Conservation (phyloP, 2,329 filamentous ascomycete species). For the Colletotrichum truncatum region DNA sequence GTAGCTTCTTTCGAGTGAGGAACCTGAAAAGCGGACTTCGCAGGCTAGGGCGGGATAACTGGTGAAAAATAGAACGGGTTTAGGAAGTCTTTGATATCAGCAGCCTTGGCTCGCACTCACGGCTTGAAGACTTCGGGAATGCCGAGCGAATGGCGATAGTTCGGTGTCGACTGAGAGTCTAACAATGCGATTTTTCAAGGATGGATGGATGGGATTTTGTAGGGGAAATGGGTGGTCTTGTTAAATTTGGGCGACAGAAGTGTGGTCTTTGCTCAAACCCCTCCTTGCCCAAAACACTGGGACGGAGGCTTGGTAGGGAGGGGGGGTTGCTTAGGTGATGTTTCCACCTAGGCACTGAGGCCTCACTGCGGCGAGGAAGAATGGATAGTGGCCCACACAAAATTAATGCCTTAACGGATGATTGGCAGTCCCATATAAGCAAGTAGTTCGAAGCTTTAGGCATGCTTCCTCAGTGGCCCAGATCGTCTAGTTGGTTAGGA, state of each 20-base stretch:
- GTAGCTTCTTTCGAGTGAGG: neutral
- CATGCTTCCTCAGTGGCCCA: neutral
- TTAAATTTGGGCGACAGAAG: slow-evolving; percentile 7
- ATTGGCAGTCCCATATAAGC: too few species aligned
- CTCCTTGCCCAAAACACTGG: slow-evolving; percentile 5
- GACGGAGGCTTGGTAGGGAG: neutral
- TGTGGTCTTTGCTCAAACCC: neutral
- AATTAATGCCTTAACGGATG: too few species aligned
- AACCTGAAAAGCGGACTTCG: neutral
- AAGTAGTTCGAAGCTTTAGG: too few species aligned
- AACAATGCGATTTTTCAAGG: neutral
- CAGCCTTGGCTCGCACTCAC: neutral
- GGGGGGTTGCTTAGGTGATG: neutral
- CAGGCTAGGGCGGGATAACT: neutral
- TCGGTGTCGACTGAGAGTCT: slow-evolving; percentile 8
- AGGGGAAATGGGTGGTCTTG: slow-evolving; percentile 8
- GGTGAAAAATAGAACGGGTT: neutral
- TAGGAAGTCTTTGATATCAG: neutral
- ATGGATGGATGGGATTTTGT: slow-evolving; percentile 25
- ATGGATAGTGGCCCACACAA: too few species aligned
- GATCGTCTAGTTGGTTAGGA: slow-evolving; percentile 35
- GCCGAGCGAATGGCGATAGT: slow-evolving; percentile 19
- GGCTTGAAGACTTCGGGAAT: neutral
- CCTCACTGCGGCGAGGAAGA: neutral
- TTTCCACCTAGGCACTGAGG: neutral